Conservation (phyloP, 1,284 basidiomycete genomes). For the Austroboletus novae-zelandiae region DNA sequence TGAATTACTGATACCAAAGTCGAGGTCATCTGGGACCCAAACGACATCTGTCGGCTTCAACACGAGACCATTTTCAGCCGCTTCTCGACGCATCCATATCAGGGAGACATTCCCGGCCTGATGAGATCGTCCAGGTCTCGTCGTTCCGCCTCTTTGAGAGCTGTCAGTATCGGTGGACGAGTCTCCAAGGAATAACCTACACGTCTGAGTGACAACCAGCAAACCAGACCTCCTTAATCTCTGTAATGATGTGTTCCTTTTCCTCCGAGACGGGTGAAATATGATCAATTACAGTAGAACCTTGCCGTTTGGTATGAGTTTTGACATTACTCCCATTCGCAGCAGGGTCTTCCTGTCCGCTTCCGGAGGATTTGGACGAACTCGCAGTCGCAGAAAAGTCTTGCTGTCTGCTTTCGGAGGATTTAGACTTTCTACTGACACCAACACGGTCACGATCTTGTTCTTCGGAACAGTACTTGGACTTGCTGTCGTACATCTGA, state of each 20-base stretch:
- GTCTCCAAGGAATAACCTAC: conserved; percentile 12
- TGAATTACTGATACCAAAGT: conserved; percentile 17
- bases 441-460: background rate
- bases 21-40: conserved; percentile 14
- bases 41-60: conserved; percentile 16
- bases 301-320: background rate
- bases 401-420: too few relatives aligned
- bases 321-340: too few relatives aligned
- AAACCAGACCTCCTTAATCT: conserved; percentile 30
- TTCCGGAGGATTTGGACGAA: too few relatives aligned
- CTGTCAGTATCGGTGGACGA: background rate
- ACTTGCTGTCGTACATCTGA: background rate
- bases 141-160: conserved; percentile 17
- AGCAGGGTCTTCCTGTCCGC: too few relatives aligned
- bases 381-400: too few relatives aligned
- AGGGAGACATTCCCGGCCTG: conserved; percentile 21
- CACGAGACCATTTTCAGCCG: conserved; percentile 2
- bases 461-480: background rate
- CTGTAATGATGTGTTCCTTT: background rate
- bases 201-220: conserved; percentile 29
- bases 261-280: background rate
- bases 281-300: background rate
- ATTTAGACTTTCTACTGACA: too few relatives aligned
- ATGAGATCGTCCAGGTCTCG: conserved; percentile 7
- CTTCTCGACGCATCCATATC: conserved; percentile 23